A percentile compares a stretch with the other conserved stretches of the same genome.
phyloP scores from a whole-genome alignment of 257 asterid species.

The Prunella vulgaris region DNA sequence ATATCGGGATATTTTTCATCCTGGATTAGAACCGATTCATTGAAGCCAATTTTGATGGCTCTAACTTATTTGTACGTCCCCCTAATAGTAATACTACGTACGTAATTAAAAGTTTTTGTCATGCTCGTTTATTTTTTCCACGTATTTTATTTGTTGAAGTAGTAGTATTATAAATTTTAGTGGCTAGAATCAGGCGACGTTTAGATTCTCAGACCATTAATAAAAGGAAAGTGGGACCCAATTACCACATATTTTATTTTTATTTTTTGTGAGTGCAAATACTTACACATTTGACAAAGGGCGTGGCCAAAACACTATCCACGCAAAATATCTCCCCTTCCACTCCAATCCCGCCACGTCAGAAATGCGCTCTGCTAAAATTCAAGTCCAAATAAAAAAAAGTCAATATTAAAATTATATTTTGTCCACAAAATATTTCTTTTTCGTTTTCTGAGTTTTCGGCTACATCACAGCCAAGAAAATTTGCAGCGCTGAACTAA shows the following conservation, averaged over 20 bases:
- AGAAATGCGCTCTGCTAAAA: background rate
- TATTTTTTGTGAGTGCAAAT: background rate
- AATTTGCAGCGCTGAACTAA: no score
- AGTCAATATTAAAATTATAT: no score
- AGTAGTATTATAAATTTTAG: background rate
- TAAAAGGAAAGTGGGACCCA: slow-evolving; percentile 1
- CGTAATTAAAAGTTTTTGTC: background rate
- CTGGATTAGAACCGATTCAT: no score
- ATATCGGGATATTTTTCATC: no score
- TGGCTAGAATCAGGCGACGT: slow-evolving; percentile 26
- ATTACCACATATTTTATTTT: background rate
- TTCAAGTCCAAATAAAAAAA: no score
- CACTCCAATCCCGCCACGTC: slow-evolving; percentile 33
- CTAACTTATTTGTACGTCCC: background rate
- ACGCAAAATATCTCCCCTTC: slow-evolving; percentile 31
- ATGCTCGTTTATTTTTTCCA: background rate
- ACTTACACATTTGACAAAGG: background rate
- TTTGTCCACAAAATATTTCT: no score
- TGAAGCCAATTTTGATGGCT: background rate
- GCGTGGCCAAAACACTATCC: slow-evolving; percentile 27
- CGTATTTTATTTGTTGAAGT: no score
- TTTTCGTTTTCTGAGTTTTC: no score
- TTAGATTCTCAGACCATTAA: slow-evolving; percentile 12
- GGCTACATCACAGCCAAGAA: no score
- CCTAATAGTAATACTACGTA: no score